A percentile compares a stretch with the other conserved stretches of the same genome.
These are phyloP conservation scores for Pseudonitzschia multiseries DNA, from an alignment of 108 stramenopile genomes.

Conservation along the genomic window DNA sequence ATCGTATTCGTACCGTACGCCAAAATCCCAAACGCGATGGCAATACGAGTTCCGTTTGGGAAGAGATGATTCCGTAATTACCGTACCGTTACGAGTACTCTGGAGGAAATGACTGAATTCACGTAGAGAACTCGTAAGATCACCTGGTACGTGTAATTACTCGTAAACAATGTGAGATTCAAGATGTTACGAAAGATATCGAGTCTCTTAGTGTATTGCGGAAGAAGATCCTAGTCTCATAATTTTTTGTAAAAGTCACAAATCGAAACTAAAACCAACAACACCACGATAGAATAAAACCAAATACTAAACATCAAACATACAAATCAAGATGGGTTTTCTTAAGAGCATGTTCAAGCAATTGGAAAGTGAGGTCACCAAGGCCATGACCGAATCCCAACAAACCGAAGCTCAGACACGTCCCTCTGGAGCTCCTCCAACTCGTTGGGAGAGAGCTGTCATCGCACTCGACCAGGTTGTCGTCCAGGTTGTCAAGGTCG, in stretches of 20 bases:
- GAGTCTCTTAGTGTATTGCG: too few relatives aligned
- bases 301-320: background rate
- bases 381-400: background rate
- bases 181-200: too few relatives aligned
- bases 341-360: slow-evolving; percentile 3
- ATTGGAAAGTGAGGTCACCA: background rate
- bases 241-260: background rate
- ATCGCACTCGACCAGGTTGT: slow-evolving; percentile 1
- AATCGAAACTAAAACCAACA: background rate
- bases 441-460: slow-evolving; percentile 16
- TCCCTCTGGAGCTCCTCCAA: slow-evolving; percentile 2
- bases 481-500: slow-evolving; percentile 11
- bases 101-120: too few relatives aligned
- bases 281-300: background rate
- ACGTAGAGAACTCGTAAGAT: too few relatives aligned
- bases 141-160: too few relatives aligned
- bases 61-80: too few relatives aligned
- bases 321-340: slow-evolving; percentile 14
- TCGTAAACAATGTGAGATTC: too few relatives aligned
- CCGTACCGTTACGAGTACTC: too few relatives aligned
- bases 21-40: too few relatives aligned
- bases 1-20: too few relatives aligned
- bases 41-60: too few relatives aligned
- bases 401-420: background rate
- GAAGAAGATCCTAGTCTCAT: too few relatives aligned